Base-by-base conservation (phyloP, 192 early-diverging fungal species). In the Rhizophagus prolifer region DNA sequence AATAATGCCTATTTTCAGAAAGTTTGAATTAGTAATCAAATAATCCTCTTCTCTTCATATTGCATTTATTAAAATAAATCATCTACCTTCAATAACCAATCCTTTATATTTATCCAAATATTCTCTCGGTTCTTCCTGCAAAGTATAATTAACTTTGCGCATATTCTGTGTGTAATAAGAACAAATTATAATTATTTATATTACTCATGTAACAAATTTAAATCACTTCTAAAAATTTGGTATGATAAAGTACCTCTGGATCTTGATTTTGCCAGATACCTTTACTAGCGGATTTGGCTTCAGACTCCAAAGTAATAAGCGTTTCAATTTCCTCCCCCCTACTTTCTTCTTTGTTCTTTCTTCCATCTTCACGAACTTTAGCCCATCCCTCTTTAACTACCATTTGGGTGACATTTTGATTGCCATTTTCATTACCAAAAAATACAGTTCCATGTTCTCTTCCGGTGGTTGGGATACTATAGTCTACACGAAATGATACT, bases 301-400 rank as follows among this genome's bases (percentile, higher is more conserved):
- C 83, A 47, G 87, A 87, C 85, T 97, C 95, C 28, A 92, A 86
- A 4, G 86, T 84, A 62, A 81, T 67, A 62, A 93, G 79, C 2
- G 70, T 73, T n/a, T 87, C 87, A 7, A 90, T 79, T 28, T 86
- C 83, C 5, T 74, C 76, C 34, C 82, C 84, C 65, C 81, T 82
- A 14, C 75, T 65, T 25, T 77, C 75, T 2, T 82, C 84, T 38
- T 85, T 80, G 23, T 84, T 81, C 44, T 77, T 63, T 21, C 84
- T 83, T 30, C 84, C 85, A 59, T 87, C 83, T 66, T 92, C 91
- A 16, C 90, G 87, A 14, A 95, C 92, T 80, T 93, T 91, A 41
- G 89, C 90, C 93, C 93, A 96, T 7, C 97, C 97, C 78, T 91
- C 89, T 72, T 90, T 89, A 26, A 96, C 90, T 38, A 93, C 75